phyloP scores from a whole-genome alignment of 2,329 filamentous ascomycete species.

The Aspergillus floridensis region DNA sequence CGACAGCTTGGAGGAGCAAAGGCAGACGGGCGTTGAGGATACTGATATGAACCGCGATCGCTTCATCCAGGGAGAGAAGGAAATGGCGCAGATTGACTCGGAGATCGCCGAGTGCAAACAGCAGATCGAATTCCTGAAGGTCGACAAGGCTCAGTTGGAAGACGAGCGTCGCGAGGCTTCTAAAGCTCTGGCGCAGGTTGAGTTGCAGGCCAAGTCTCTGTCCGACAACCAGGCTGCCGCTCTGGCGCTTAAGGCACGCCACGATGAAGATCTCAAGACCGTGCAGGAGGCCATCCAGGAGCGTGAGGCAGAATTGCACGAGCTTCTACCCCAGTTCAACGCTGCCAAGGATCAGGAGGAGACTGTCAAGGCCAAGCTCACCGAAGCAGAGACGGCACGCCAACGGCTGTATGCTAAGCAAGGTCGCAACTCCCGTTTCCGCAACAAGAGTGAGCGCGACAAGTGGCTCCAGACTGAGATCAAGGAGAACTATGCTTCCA shows the following conservation, averaged over 20 bases:
- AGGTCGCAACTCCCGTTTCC: constrained; percentile 81
- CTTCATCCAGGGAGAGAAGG: constrained; percentile 75
- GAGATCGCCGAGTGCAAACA: constrained; percentile 78
- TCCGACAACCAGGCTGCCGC: constrained; percentile 78
- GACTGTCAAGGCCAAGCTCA: constrained; percentile 67
- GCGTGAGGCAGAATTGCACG: constrained; percentile 72
- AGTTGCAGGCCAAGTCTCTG: constrained; percentile 78
- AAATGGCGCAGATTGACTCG: constrained; percentile 71
- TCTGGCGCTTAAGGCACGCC: constrained; percentile 68
- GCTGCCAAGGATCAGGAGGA: constrained; percentile 70
- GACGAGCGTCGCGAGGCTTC: constrained; percentile 82
- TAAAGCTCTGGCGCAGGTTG: constrained; percentile 76
- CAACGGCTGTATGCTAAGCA: constrained; percentile 89
- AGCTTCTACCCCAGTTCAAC: constrained; percentile 74
- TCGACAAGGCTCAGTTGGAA: constrained; percentile 84
- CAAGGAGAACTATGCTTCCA: constrained; percentile 70
- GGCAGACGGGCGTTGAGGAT: constrained; percentile 78
- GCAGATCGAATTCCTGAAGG: constrained; percentile 76
- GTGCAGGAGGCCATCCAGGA: constrained; percentile 71
- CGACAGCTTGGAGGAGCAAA: constrained; percentile 76
- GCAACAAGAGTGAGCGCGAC: constrained; percentile 84
- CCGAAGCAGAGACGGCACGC: constrained; percentile 70
- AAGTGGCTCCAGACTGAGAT: constrained; percentile 78
- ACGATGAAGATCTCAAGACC: constrained; percentile 68
- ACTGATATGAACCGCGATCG: constrained; percentile 76